Evolutionary conservation across 176 grass and related monocot genomes (phyloP).

Genomic region (Rhipidocladum racemiflorum): DNA sequence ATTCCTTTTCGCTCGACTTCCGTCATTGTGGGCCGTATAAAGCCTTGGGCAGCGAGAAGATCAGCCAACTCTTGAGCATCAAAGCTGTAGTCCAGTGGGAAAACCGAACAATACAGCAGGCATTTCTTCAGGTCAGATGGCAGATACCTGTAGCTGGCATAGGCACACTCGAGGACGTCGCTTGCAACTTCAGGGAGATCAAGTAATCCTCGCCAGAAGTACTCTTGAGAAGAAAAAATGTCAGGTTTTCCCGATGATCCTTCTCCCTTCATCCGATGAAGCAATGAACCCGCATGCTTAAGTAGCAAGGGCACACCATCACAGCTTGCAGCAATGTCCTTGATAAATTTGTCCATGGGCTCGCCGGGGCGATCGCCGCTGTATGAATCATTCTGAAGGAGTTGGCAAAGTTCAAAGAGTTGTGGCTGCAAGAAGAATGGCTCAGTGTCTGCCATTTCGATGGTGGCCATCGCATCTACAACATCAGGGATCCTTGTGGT

Average conservation of each 20-base stretch:
- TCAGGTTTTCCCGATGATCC: too few species aligned
- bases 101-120: not conserved
- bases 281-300: too few species aligned
- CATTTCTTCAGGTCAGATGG: not conserved
- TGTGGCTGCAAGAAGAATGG: not conserved
- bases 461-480: not conserved
- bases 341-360: too few species aligned
- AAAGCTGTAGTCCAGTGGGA: not conserved
- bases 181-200: not conserved
- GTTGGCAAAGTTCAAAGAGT: too few species aligned
- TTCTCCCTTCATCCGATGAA: not conserved
- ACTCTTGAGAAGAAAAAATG: too few species aligned
- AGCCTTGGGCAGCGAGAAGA: not conserved
- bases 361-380: too few species aligned
- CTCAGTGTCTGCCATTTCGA: not conserved
- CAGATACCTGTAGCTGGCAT: not conserved
- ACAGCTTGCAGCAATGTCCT: not conserved
- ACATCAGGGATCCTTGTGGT: slow-evolving; percentile 9
- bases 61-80: not conserved
- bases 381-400: too few species aligned
- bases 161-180: not conserved
- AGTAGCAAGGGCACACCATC: not conserved
- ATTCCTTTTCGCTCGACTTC: not conserved
- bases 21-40: not conserved
- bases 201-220: not conserved